Conservation (phyloP, 202 grass and related monocot genomes). For the Bolboschoenoplectus hybrid region DNA sequence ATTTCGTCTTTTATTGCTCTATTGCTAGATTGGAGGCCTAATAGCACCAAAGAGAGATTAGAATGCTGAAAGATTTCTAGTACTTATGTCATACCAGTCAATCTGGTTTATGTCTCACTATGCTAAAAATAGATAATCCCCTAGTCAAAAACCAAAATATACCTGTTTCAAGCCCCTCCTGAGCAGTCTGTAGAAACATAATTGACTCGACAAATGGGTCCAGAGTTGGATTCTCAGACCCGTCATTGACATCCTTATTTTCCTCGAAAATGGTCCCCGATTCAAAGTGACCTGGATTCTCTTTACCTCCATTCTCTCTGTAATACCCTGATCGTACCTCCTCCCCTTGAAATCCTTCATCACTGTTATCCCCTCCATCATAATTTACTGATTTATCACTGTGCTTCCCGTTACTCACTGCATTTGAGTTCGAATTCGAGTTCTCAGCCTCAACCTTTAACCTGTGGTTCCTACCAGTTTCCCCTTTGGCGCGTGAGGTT, state of each 20-base stretch:
- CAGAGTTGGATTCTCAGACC: constrained; percentile 26
- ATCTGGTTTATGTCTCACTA: neutral
- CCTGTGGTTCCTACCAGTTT: constrained; percentile 12
- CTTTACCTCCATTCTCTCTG: constrained; percentile 41
- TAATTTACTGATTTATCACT: constrained; percentile 37
- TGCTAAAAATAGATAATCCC: neutral
- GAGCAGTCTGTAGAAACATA: constrained; percentile 50
- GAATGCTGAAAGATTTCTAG: neutral
- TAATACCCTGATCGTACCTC: constrained; percentile 41
- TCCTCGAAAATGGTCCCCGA: constrained; percentile 38
- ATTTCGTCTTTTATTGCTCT: neutral
- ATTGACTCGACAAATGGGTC: constrained; percentile 44
- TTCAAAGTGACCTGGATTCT: constrained; percentile 42
- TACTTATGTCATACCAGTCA: neutral
- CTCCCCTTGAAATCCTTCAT: constrained; percentile 44
- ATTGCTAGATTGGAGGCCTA: neutral
- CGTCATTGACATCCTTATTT: constrained; percentile 33
- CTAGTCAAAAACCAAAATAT: constrained; percentile 22
- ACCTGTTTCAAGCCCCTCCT: constrained; percentile 69
- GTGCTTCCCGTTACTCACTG: constrained; percentile 39
- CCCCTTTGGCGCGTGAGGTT: constrained; percentile 31
- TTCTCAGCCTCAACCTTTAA: constrained; percentile 22
- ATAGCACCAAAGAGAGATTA: neutral
- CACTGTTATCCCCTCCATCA: constrained; percentile 33
- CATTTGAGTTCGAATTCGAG: constrained; percentile 51